A percentile compares a stretch with the other conserved stretches of the same genome.
phyloP scores from a whole-genome alignment of 176 grass and related monocot species.

The Ampelocalamus luodianensis region DNA sequence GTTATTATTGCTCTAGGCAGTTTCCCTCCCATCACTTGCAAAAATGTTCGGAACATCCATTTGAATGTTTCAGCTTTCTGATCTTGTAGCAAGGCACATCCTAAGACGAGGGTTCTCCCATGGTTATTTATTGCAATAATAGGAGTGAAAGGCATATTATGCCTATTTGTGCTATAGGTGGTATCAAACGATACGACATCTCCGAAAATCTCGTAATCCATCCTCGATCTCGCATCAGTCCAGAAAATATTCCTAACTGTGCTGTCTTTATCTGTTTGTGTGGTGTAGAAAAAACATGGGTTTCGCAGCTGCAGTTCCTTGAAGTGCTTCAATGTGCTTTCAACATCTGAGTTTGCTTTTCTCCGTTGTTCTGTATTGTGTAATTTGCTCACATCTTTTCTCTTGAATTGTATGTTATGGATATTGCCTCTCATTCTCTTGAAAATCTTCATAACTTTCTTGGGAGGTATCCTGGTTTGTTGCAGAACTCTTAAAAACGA shows the following conservation, averaged over 20 bases:
- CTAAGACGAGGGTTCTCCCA: constrained; percentile 26
- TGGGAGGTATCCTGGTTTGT: constrained; percentile 34
- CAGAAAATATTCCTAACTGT: constrained; percentile 33
- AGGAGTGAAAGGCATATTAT: constrained; percentile 31
- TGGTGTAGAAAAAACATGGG: constrained; percentile 13
- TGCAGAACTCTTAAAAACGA: constrained; percentile 37
- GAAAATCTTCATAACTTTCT: constrained; percentile 38
- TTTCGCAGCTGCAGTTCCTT: constrained; percentile 26
- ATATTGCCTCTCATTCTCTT: constrained; percentile 18
- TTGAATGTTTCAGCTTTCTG: constrained; percentile 19
- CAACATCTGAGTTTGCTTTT: constrained; percentile 33
- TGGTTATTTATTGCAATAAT: constrained; percentile 46
- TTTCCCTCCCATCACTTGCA: constrained; percentile 40
- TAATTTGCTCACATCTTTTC: constrained; percentile 13
- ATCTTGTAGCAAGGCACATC: constrained; percentile 12
- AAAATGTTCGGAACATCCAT: constrained; percentile 42
- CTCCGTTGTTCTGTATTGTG: neutral
- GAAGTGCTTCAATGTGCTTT: constrained; percentile 17
- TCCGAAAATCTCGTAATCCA: constrained; percentile 41
- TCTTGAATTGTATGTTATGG: constrained; percentile 4
- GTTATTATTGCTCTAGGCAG: constrained; percentile 33
- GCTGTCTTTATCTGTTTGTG: constrained; percentile 8
- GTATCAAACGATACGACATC: constrained; percentile 40
- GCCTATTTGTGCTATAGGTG: constrained; percentile 33
- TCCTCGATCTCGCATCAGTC: constrained; percentile 30